A percentile compares a stretch with the other conserved stretches of the same genome.
Evolutionary conservation across 495 filamentous ascomycete species (phyloP).

Genomic region (Evernia prunastri): DNA sequence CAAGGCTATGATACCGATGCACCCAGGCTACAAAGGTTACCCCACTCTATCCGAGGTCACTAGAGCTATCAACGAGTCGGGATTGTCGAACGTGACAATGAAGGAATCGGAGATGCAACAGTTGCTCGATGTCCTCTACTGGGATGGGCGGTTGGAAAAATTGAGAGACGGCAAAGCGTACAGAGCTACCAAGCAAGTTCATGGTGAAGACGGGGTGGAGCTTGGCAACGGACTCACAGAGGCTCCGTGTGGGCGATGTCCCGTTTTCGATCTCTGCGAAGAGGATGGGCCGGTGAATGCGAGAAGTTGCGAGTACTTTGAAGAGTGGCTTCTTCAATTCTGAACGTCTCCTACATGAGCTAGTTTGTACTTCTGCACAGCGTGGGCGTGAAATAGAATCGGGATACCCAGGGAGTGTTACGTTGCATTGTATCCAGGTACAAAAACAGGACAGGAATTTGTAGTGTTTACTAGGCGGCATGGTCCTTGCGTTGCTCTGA

Average conservation of each 20-base stretch:
- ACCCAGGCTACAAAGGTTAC: slow-evolving; percentile 63
- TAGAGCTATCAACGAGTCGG: slow-evolving; percentile 60
- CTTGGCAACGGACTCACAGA: slow-evolving; percentile 68
- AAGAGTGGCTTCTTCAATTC: slow-evolving; percentile 63
- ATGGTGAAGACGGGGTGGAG: slow-evolving; percentile 34
- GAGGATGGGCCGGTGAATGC: slow-evolving; percentile 84
- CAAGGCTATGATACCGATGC: slow-evolving; percentile 50
- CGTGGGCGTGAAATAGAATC: slow-evolving; percentile 8
- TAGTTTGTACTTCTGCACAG: slow-evolving; percentile 8
- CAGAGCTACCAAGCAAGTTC: slow-evolving; percentile 37
- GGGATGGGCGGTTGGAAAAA: slow-evolving; percentile 63
- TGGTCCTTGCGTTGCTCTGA: slow-evolving; percentile 1
- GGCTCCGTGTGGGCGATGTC: slow-evolving; percentile 83
- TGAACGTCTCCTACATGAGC: background rate
- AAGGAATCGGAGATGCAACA: slow-evolving; percentile 69
- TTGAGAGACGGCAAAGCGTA: slow-evolving; percentile 47
- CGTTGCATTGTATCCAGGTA: background rate
- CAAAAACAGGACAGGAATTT: background rate
- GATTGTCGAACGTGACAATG: slow-evolving; percentile 38
- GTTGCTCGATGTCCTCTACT: slow-evolving; percentile 77
- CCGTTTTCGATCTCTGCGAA: slow-evolving; percentile 87
- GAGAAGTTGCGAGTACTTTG: slow-evolving; percentile 84
- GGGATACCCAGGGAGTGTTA: slow-evolving; percentile 11
- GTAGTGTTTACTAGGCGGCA: background rate
- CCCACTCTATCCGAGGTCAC: slow-evolving; percentile 70